Base-by-base conservation (phyloP, 1,284 basidiomycete species). In the Exsudoporus floridanus region DNA sequence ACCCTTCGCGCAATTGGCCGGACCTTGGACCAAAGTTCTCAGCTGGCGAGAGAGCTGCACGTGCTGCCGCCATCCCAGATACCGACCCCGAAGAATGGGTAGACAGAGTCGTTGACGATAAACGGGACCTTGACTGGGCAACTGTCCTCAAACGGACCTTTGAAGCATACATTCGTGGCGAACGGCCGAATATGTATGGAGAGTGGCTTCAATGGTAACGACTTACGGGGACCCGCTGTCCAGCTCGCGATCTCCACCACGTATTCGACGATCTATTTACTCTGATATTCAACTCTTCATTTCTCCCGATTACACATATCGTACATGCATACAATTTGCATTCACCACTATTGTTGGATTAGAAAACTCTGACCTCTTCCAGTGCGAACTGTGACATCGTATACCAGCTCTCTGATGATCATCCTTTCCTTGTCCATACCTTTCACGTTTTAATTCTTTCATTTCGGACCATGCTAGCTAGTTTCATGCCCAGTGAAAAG, bases 61-160 rank as follows among this genome's bases (percentile, higher is more conserved):
- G 81, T 10, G 72, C 71, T 10, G 71, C 69, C 6, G 63, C 65
- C 7, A 66, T 67, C 19, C 61, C 65, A n/a, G 67, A 70, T 46
- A 38, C 53, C 9, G 63, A 71, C 16, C 66, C 70, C 9, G 70
- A 71, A 38, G 69, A 71, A 33, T 72, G 72, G 52, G 72, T 72
- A 39, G 78, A 81, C 37, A 62, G 64, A 39, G 70, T 80, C 5
- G 64, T 61, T 16, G 72, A 77, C 52, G 70, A 87, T 66, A 81
- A 84, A 66, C 77, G 84, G 44, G 94, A 97, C 69, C 74, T 96
- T 58, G 84, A 89, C 64, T 97, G 94, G 94, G 80, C 88, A 23
- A 88, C 92, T 7, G 91, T 95, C 31, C 70, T 96, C 56, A 97
- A 97, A 75, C 78, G 94, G 63, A 94, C 91, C 40, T 96, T 95